Base-by-base conservation (phyloP, 2,329 filamentous ascomycete species). In the Raffaelea arxii region DNA sequence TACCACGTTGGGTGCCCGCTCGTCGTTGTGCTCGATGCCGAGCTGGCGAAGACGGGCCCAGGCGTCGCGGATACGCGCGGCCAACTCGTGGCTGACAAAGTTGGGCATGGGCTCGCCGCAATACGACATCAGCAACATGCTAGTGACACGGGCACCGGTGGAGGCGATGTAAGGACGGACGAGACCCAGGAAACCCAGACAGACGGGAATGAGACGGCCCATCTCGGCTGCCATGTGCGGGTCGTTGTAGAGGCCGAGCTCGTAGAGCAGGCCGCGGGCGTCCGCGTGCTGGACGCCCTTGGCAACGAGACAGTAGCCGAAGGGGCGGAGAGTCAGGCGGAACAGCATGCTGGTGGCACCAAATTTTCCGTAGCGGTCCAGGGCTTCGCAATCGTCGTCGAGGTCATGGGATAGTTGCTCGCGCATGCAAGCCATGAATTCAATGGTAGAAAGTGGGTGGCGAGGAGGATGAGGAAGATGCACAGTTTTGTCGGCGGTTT, bases 51-150 rank as follows among this genome's bases (percentile, higher is more conserved):
- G 37, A 41, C 23, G 22, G 3, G 14, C 25, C 41, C 46, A 47
- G 9, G 39, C 35, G 16, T 19, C 12, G 18, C 27, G n/a, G n/a
- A n/a, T n/a, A n/a, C n/a, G n/a, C n/a, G n/a, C n/a, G n/a, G n/a
- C 25, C 3, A 37, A 10, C 25, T n/a, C 22, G 3, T 24, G 9
- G 12, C 16, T 21, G n/a, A 36, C 18, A 24, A 12, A 12, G 32
- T 25, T 38, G 3, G 3, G 23, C 35, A 35, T 2, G 21, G 37
- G 36, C 36, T 46, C 37, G 24, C 43, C 43, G 14, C 25, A 6
- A n/a, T 40, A 41, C 43, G 43, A 40, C 43, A 46, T 18, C 11
- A 41, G 36, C 43, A 40, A 14, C 36, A 46, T 40, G 36, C 41
- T 36, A 2, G 18, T 10, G 10, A 46, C 16, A 25, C 41, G 36